Conservation (phyloP, 495 filamentous ascomycete species). For the Parathielavia hyrcaniae region DNA sequence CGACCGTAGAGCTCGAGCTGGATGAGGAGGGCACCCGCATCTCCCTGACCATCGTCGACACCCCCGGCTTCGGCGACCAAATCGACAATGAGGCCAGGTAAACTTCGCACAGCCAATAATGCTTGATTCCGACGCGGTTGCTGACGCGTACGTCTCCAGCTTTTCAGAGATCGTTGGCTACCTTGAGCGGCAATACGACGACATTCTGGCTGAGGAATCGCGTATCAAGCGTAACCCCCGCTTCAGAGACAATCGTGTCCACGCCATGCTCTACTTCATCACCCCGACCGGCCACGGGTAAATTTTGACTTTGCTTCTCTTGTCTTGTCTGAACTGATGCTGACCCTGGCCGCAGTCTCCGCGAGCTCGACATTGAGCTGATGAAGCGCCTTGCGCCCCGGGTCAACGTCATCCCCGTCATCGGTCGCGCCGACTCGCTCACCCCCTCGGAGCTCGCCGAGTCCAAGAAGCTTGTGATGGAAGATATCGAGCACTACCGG, state of each 20-base stretch:
- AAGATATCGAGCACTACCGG: conserved; percentile 99
- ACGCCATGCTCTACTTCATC: conserved; percentile 98
- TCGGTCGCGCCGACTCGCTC: conserved; percentile 95
- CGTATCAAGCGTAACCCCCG: conserved; percentile 99
- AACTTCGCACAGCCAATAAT: conserved; percentile 6
- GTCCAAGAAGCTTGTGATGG: conserved; percentile 99
- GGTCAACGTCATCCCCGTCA: conserved; percentile 98
- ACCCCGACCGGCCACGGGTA: conserved; percentile 95
- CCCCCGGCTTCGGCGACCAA: conserved; percentile 96
- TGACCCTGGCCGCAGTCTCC: conserved; percentile 57
- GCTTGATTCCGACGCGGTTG: conserved; percentile 75
- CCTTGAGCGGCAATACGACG: conserved; percentile 97
- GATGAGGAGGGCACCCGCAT: conserved; percentile 98
- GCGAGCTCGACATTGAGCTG: conserved; percentile 96
- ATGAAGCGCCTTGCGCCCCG: conserved; percentile 98
- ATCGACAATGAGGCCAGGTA: conserved; percentile 98
- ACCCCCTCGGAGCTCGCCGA: conserved; percentile 95
- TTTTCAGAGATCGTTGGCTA: conserved; percentile 97
- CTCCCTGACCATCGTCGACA: conserved; percentile 96
- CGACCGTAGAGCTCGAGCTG: conserved; percentile 72
- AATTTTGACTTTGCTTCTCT: conserved; percentile 20
- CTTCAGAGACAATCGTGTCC: conserved; percentile 97
- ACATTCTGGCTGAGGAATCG: conserved; percentile 97
- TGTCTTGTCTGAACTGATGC: conserved; percentile 3
- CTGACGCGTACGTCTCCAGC: conserved; percentile 42